Evolutionary conservation across 331 rosid species (phyloP), one percentile per base, ranked within the genome.

Genomic region (Malus hybrid): DNA sequence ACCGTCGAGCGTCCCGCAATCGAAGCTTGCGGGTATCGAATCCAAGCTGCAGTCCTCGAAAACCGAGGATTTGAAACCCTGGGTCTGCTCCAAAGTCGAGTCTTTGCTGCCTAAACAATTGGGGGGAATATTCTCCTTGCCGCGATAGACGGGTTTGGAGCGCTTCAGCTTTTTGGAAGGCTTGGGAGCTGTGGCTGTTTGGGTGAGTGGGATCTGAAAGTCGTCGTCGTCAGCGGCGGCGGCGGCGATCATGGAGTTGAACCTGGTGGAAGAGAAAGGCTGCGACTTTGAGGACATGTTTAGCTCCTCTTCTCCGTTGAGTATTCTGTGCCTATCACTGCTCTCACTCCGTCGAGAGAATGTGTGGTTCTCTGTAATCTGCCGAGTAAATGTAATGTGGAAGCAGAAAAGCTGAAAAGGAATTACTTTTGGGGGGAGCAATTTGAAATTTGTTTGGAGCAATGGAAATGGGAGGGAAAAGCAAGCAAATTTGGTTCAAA

Each of bases 161-260:
- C 79, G 82, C 6, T 62, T 32, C 10, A 80, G 88, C 74, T 87
- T 91, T 82, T 91, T 84, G 46, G 75, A 86, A 12, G 50, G 42
- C 69, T 42, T 71, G 69, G 84, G 76, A 27, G 73, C 57, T 10
- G 65, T 24, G 48, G 65, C 20, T 22, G 86, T 70, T 63, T 87
- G 92, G 64, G 91, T 81, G n/a, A 88, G 88, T 64, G 96, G 87
- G 74, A 87, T 27, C 70, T 85, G 87, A 50, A 86, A 78, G 67
- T 87, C 91, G n/a, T 89, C 84, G 70, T 81, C 86, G 64, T 69
- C 80, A 44, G 55, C 91, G n/a, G 86, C 83, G 67, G 80, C 86
- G 67, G 69, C 80, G 54, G 63, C 65, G 70, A 13, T n/a, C 50
- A 36, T 73, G 33, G 74, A 61, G 55, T 57, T 66, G 39, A 32